Evolutionary conservation across 164 flowering plant genomes (phyloP), one percentile per base, ranked within the genome.

Genomic region (Amborella trichopoda): DNA sequence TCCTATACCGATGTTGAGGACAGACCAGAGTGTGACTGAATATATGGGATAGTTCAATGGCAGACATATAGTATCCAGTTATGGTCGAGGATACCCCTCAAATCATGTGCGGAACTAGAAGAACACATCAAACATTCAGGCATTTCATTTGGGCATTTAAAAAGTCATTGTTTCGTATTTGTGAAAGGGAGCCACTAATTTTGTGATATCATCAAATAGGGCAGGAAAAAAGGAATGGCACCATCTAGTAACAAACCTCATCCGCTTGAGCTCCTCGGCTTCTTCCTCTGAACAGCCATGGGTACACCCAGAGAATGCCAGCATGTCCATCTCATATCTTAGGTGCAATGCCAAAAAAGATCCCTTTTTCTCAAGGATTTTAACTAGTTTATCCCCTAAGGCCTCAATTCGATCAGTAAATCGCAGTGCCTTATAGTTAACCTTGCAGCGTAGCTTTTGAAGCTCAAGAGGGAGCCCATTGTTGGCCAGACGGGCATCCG

Each of bases 321-420:
- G 61, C 91, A 82, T 85, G 60, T 82, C 91, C 95, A 85, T 85
- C 73, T 85, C 95, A 46, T 81, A 81, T 65, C 95, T 67, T 19
- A 85, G 68, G 68, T 81, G 95, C 56, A 85, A 59, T 26, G 76
- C 95, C 48, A 85, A 52, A 44, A 77, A 85, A 41, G 67, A 71
- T 20, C 91, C 88, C 41, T 54, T 82, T 28, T 54, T 52, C 53
- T 59, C 65, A 51, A 82, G 85, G 40, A 76, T 54, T 30, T 44
- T 67, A 38, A 85, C 58, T 52, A 82, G 59, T 42, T 80, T 80
- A 48, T 55, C 48, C 6, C 95, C 95, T 53, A 80, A 48, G 23
- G 63, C 70, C 70, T 86, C 93, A 47, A 82, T 80, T 58, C 65
- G 60, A 36, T 80, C 71, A 56, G 83, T 73, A 54, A 86, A 86